phyloP scores from a whole-genome alignment of 2,329 filamentous ascomycete genomes.

The Diaporthe sp. region DNA sequence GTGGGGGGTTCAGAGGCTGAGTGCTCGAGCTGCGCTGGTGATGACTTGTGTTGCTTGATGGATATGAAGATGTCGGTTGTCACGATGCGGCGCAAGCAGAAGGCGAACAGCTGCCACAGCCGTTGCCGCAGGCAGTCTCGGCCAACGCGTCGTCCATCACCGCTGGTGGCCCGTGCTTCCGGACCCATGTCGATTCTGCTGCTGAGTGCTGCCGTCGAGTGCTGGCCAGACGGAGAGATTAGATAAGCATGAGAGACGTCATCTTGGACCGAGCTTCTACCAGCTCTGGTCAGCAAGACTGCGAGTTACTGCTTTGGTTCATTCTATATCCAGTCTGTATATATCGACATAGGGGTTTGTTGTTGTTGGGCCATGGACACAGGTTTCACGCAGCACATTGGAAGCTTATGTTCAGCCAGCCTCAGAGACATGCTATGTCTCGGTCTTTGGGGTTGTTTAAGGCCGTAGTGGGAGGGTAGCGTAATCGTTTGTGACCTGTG shows the following conservation, averaged over 20 bases:
- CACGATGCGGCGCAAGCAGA: conserved; percentile 41
- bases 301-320: neutral
- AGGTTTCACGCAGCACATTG: neutral
- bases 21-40: conserved; percentile 1
- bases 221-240: neutral
- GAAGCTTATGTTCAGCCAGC: neutral
- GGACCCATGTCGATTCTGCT: conserved; percentile 33
- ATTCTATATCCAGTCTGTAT: neutral
- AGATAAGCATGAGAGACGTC: conserved; percentile 34
- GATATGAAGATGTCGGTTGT: conserved; percentile 37
- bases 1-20: neutral
- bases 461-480: conserved; percentile 24
- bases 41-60: conserved; percentile 28
- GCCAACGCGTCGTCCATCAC: conserved; percentile 39
- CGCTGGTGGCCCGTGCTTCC: conserved; percentile 38
- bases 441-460: neutral
- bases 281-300: conserved; percentile 8
- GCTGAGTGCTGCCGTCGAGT: neutral
- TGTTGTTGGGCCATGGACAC: neutral
- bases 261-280: conserved; percentile 2
- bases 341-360: neutral
- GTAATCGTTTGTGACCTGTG: neutral
- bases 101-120: conserved; percentile 39
- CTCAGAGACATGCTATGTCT: conserved; percentile 15
- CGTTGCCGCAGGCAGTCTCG: conserved; percentile 42